phyloP scores from a whole-genome alignment of 768 basidiomycete genomes.

The Dentipellis sp. region DNA sequence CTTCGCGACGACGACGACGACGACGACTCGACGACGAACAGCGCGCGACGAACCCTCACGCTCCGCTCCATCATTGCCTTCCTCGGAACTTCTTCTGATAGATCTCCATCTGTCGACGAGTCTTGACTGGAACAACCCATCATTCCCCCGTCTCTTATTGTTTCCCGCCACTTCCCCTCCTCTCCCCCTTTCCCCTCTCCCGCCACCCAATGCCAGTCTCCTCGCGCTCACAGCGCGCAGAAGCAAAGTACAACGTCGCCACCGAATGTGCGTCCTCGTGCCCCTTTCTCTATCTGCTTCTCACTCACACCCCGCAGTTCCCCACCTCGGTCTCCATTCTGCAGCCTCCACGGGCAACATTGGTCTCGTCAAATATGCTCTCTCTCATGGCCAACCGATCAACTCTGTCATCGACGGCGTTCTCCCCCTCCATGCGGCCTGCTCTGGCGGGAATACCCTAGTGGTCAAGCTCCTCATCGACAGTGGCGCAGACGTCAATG shows the following conservation, averaged over 20 bases:
- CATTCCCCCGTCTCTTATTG: background rate
- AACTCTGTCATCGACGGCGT: conserved; percentile 95
- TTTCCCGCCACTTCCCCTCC: background rate
- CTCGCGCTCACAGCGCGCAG: conserved; percentile 29
- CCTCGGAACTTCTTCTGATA: too few species aligned
- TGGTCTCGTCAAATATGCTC: conserved; percentile 87
- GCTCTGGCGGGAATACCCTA: conserved; percentile 80
- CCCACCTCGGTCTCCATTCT: conserved; percentile 67
- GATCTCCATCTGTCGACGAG: background rate
- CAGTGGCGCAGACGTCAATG: conserved; percentile 96
- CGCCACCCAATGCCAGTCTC: conserved; percentile 24
- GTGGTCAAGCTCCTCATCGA: conserved; percentile 88
- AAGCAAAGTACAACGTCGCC: conserved; percentile 43
- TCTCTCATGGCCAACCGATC: conserved; percentile 90
- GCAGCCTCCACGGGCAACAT: conserved; percentile 82
- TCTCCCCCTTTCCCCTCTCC: background rate
- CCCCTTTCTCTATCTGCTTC: background rate
- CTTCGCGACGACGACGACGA: too few species aligned
- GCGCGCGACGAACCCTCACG: too few species aligned
- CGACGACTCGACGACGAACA: too few species aligned
- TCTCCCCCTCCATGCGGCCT: conserved; percentile 93
- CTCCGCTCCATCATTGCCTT: too few species aligned
- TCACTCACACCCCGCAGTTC: conserved; percentile 35
- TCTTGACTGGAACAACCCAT: background rate
- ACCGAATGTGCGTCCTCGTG: conserved; percentile 36